These are phyloP conservation scores for Rubus parviflorus DNA, from an alignment of 306 rosid genomes.

Conservation along the genomic window DNA sequence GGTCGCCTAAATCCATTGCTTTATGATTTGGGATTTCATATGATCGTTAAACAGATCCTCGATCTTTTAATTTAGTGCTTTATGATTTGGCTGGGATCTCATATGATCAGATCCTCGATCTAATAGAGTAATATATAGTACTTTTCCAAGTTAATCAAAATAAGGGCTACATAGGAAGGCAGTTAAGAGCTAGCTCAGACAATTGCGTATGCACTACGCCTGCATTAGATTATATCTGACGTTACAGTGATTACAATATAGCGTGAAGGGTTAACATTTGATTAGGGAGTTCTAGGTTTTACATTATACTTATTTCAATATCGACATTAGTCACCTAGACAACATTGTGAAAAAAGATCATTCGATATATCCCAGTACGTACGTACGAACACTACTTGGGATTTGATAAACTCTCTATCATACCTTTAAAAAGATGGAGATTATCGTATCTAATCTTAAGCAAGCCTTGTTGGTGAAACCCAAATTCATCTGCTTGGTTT, in stretches of 20 bases:
- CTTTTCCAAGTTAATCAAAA: background rate
- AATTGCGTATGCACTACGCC: background rate
- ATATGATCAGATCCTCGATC: background rate
- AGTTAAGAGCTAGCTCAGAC: background rate
- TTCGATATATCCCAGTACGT: too few species aligned
- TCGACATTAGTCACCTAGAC: background rate
- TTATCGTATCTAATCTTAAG: slow-evolving; percentile 13
- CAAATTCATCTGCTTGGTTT: slow-evolving; percentile 1
- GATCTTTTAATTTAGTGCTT: background rate
- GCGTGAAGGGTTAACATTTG: background rate
- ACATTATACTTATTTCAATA: background rate
- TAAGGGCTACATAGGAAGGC: background rate
- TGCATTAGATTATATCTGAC: background rate
- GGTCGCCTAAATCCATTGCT: background rate
- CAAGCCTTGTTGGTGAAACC: background rate
- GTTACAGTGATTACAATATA: background rate
- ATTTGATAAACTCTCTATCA: background rate
- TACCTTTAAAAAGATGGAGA: background rate
- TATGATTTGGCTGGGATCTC: background rate
- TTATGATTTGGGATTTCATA: background rate
- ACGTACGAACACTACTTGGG: background rate
- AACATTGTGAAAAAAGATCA: background rate
- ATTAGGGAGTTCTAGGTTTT: background rate
- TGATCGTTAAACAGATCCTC: background rate
- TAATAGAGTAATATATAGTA: background rate